phyloP scores from a whole-genome alignment of 495 filamentous ascomycete species.

The Lasiosphaeria miniovina region DNA sequence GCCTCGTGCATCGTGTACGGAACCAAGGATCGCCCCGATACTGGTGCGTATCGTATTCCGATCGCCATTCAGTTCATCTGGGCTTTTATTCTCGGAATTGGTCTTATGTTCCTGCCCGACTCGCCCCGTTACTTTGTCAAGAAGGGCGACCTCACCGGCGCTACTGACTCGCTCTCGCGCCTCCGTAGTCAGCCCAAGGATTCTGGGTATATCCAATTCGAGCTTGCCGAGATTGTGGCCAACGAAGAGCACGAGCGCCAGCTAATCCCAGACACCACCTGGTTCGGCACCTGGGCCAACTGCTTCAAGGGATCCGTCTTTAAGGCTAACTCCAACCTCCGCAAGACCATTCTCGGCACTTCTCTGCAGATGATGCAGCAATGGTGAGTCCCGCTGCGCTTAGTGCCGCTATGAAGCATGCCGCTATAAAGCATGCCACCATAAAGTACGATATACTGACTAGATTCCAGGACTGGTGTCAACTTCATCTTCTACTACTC shows the following conservation, averaged over 20 bases:
- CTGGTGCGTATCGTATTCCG: conserved; percentile 68
- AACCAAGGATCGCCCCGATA: conserved; percentile 59
- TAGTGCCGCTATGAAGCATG: no score
- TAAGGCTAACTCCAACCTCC: conserved; percentile 57
- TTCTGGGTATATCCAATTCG: conserved; percentile 61
- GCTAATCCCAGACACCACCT: conserved; percentile 59
- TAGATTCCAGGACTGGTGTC: conserved; percentile 59
- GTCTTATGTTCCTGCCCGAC: conserved; percentile 64
- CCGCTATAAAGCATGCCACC: no score
- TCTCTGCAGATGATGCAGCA: conserved; percentile 76
- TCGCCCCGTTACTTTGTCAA: conserved; percentile 82
- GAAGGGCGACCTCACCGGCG: conserved; percentile 60
- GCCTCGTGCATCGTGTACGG: conserved; percentile 71
- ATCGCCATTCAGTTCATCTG: conserved; percentile 68
- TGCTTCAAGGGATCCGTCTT: conserved; percentile 60
- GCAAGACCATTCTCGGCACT: conserved; percentile 73
- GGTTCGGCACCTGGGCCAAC: conserved; percentile 64
- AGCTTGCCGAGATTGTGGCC: conserved; percentile 77
- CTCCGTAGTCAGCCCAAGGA: conserved; percentile 66
- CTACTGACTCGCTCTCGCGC: conserved; percentile 58
- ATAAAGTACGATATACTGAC: no score
- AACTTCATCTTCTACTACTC: conserved; percentile 95
- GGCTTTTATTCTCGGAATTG: conserved; percentile 62
- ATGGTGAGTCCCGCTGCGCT: conserved; percentile 33
- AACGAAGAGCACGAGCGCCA: conserved; percentile 77